Conservation (phyloP, 192 early-diverging fungal species). For the Mortierella hygrophila region DNA sequence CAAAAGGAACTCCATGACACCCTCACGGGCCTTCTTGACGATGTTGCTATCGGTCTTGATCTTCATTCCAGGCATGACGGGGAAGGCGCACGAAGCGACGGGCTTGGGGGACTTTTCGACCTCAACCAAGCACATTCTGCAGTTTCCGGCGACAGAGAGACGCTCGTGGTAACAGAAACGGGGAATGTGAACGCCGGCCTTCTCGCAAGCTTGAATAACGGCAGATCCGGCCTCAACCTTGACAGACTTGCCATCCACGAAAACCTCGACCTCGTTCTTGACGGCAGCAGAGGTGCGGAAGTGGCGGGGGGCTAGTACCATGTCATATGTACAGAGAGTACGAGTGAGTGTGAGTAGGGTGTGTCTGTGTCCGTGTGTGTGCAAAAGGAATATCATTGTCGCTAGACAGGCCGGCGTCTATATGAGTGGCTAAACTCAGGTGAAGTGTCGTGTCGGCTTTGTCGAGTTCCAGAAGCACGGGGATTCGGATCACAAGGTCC, state of each 20-base stretch:
- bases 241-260: conserved; percentile 92
- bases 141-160: conserved; percentile 97
- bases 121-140: conserved; percentile 99
- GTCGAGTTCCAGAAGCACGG: neutral
- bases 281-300: conserved; percentile 61
- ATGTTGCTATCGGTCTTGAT: conserved; percentile 94
- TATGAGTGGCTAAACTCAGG: neutral
- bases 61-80: conserved; percentile 97
- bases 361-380: neutral
- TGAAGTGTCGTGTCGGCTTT: conserved; percentile 1
- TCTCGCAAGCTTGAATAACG: conserved; percentile 98
- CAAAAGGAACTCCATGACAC: conserved; percentile 93
- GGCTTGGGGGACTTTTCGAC: conserved; percentile 97
- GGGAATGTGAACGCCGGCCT: conserved; percentile 92
- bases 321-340: neutral
- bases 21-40: conserved; percentile 97
- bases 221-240: conserved; percentile 93
- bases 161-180: conserved; percentile 82
- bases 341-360: neutral
- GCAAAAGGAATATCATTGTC: neutral
- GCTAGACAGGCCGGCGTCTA: neutral
- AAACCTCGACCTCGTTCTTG: conserved; percentile 84
- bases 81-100: conserved; percentile 96
- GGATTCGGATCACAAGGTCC: conserved; percentile 8
- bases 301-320: conserved; percentile 38